Base-by-base conservation (phyloP, 2,329 filamentous ascomycete genomes). In the Xylaria polymorpha region DNA sequence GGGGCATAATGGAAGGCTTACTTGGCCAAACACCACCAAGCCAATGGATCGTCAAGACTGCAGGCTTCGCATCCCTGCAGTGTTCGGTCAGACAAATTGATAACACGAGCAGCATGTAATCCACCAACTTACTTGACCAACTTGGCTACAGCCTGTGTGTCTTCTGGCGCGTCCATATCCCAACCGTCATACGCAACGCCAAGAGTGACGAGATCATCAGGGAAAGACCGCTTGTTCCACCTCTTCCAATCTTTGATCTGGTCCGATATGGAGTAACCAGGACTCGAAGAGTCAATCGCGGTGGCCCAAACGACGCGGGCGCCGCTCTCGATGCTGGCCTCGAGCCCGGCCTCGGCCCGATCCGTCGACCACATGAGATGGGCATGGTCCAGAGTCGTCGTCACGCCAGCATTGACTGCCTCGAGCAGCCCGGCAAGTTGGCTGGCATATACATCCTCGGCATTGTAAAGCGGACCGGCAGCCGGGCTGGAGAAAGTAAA, bases 351-450 rank as follows among this genome's bases (percentile, higher is more conserved):
- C 25, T 81, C 78, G 0, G 83, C 74, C 0, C 80, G 81, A 0
- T 80, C 80, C 10, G 80, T 77, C 0, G 79, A 82, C 80, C 81
- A 86, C 0, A 80, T 86, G 35, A 85, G 80, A 43, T 85, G 84
- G 0, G 86, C 85, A 58, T 88, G 85, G 64, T 88, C 86, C 0
- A 88, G 78, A 0, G 81, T 80, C 0, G 84, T 85, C 0, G 86
- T 88, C 10, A 86, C 85, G 4, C 86, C 86, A 0, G 83, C 84
- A 37, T 86, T 83, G n/a, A 87, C 73, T 0, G 82, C 80, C 68
- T 88, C 86, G 1, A 85, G 81, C 1, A 86, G 74, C 0, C 85
- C 85, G 0, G 81, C 77, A 0, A 86, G 78, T 55, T 85, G 82
- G 8, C 83, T 78, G 64, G 81, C 77, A 68, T 86, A 86, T 0